Evolutionary conservation across 2,329 filamentous ascomycete species (phyloP).

Genomic region (Iodosphaeria phyllophila): DNA sequence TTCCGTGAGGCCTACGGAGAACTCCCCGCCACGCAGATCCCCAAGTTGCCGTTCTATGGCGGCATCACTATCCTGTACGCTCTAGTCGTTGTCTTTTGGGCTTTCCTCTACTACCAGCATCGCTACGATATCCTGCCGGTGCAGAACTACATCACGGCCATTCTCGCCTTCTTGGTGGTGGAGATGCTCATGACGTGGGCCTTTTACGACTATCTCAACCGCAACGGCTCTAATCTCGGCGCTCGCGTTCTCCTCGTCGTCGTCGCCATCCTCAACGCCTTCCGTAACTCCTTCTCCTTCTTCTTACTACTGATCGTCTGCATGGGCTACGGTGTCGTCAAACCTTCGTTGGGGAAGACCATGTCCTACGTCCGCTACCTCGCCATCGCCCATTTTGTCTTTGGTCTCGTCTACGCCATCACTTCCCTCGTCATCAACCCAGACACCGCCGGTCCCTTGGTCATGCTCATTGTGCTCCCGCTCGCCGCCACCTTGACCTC

Average conservation of each 20-base stretch:
- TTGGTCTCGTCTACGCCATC: constrained; percentile 83
- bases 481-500: constrained; percentile 82
- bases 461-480: constrained; percentile 83
- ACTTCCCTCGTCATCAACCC: constrained; percentile 78
- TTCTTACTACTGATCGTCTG: constrained; percentile 95
- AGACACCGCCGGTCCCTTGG: constrained; percentile 69
- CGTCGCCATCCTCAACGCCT: constrained; percentile 85
- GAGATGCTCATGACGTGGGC: constrained; percentile 99
- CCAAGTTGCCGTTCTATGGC: constrained; percentile 93
- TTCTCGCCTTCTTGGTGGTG: constrained; percentile 79
- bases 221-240: constrained; percentile 65
- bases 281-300: constrained; percentile 93
- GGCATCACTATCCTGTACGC: constrained; percentile 88
- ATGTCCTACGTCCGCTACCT: constrained; percentile 91
- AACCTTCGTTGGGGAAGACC: constrained; percentile 73
- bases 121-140: constrained; percentile 86
- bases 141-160: constrained; percentile 97
- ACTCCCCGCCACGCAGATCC: constrained; percentile 84
- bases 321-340: constrained; percentile 98
- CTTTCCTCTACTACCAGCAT: constrained; percentile 87
- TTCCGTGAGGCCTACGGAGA: constrained; percentile 96
- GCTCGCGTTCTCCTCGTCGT: constrained; percentile 76
- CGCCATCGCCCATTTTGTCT: constrained; percentile 82
- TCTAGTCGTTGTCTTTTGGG: constrained; percentile 75
- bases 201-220: constrained; percentile 92